Evolutionary conservation across 2,329 filamentous ascomycete genomes (phyloP), one percentile per base, ranked within the genome.

Genomic region (Pseudogymnoascus sp.): DNA sequence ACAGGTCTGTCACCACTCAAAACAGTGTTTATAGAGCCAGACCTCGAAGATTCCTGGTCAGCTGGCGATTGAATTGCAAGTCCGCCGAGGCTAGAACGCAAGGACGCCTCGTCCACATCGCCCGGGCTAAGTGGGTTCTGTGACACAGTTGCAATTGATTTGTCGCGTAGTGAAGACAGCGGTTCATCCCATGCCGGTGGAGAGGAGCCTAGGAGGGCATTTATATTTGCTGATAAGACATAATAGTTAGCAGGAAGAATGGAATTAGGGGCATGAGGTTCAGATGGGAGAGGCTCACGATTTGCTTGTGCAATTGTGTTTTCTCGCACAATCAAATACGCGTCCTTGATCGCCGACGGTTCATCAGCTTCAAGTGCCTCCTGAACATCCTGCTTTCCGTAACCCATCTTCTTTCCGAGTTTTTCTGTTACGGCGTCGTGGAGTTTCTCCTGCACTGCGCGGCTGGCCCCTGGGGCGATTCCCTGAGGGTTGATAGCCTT

Each of bases 341-440:
- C 94, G 75, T 99, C 94, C 77, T 99, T 99, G 79, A 99, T 97
- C 9, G 94, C 92, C 63, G 92, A 97, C 10, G 94, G 94, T 73
- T 99, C 94, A 60, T 94, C 86, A 62, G 91, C 92, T 70, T 89
- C 88, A 65, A 99, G 79, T 21, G 94, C 93, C 74, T 97, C 94
- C 72, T 97, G 89, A 60, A 99, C 93, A 77, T 99, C 94, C 64
- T 88, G 88, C 73, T 90, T 93, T 36, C 89, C 92, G 72, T 99
- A 99, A 63, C 94, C 94, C 92, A 99, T 97, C 0, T 92, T 97
- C 77, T 93, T 94, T 70, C 93, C 94, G 60, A 99, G 88, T 79
- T 97, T 97, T 63, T 92, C 89, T 5, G 96, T 93, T 3, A 97
- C 93, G 66, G 91, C 88, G 63, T 94, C 86, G 72, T 97, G 92